A percentile compares a stretch with the other conserved stretches of the same genome.
Evolutionary conservation across 208 protist species (phyloP).

Genomic region (Leptomonas pyrrhocoris): DNA sequence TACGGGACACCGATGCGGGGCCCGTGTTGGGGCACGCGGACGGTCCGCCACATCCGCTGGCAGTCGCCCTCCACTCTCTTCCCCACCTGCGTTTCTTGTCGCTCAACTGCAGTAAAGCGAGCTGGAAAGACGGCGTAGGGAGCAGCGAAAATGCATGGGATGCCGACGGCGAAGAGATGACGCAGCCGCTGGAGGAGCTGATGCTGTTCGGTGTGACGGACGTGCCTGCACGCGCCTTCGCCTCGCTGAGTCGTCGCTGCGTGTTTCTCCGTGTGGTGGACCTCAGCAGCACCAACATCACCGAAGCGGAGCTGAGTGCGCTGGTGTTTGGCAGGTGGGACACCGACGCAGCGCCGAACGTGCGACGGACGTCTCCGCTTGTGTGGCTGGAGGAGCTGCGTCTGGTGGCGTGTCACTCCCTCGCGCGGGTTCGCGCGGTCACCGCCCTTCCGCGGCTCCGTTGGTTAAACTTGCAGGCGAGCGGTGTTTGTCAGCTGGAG

Average conservation of each 20-base stretch:
- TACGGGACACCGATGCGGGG: slow-evolving; percentile 3
- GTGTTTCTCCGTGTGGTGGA: slow-evolving; percentile 23
- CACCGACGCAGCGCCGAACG: not conserved
- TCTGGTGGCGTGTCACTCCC: slow-evolving; percentile 28
- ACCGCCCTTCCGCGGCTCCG: slow-evolving; percentile 24
- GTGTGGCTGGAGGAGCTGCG: slow-evolving; percentile 20
- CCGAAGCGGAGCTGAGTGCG: slow-evolving; percentile 9
- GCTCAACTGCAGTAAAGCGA: slow-evolving; percentile 6
- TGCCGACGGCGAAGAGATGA: not conserved
- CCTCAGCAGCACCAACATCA: slow-evolving; percentile 26
- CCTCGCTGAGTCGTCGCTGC: slow-evolving; percentile 8
- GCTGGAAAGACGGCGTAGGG: not conserved
- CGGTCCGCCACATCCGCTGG: not conserved
- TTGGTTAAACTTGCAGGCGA: slow-evolving; percentile 22
- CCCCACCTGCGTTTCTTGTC: slow-evolving; percentile 15
- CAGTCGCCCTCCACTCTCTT: slow-evolving; percentile 1
- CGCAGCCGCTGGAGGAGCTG: slow-evolving; percentile 13
- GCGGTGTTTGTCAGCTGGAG: slow-evolving; percentile 5
- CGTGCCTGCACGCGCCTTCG: slow-evolving; percentile 12
- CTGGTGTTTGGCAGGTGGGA: slow-evolving; percentile 21
- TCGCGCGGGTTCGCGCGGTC: slow-evolving; percentile 17
- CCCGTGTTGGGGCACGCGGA: too few species aligned
- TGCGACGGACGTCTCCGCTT: not conserved
- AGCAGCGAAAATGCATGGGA: not conserved
- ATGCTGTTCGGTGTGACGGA: slow-evolving; percentile 12